These are phyloP conservation scores for Pyricularia grisea DNA, from an alignment of 2,329 filamentous ascomycete species.

Conservation along the genomic window DNA sequence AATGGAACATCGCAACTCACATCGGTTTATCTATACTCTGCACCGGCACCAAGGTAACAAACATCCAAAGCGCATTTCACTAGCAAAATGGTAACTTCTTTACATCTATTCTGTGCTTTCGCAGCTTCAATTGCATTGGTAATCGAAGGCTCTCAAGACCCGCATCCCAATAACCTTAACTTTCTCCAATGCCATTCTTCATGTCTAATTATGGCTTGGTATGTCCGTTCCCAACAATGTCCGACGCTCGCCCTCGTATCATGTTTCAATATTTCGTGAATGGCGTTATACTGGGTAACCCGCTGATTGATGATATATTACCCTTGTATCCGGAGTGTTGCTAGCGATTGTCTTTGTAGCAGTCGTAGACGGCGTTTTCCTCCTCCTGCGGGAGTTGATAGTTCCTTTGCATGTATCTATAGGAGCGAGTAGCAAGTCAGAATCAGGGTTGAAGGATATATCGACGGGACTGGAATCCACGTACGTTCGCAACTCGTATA, in stretches of 20 bases:
- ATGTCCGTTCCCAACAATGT: neutral
- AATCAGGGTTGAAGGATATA: neutral
- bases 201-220: neutral
- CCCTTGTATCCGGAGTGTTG: neutral
- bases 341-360: neutral
- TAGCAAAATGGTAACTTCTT: neutral
- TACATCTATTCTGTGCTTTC: neutral
- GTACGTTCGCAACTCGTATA: conserved; percentile 24
- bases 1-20: too few species aligned
- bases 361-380: neutral
- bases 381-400: neutral
- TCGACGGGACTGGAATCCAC: neutral
- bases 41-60: too few species aligned
- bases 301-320: neutral
- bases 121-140: neutral
- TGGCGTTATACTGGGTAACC: neutral
- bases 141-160: neutral
- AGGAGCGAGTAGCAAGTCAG: neutral
- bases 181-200: neutral
- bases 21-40: too few species aligned
- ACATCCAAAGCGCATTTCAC: neutral
- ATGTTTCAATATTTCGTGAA: neutral
- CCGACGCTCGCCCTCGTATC: neutral
- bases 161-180: neutral
- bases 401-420: conserved; percentile 1